Evolutionary conservation across 192 early-diverging fungal genomes (phyloP), one percentile per base, ranked within the genome.

Genomic region (Funneliformis geosporum): DNA sequence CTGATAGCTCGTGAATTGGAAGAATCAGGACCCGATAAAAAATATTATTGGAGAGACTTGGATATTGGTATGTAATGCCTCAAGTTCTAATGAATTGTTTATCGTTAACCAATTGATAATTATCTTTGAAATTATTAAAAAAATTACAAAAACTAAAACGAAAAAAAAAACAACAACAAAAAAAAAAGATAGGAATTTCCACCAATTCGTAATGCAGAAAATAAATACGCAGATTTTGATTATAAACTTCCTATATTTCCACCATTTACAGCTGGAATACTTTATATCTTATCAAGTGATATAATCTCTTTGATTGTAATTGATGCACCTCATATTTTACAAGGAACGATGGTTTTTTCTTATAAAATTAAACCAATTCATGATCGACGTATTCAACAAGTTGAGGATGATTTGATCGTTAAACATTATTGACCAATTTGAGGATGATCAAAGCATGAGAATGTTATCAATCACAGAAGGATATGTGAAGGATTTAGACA

Each of bases 401-500:
- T 85, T 80, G 89, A 90, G 67, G 83, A 90, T 60, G 89, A 90
- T 64, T 87, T 90, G 89, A 88, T 90, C 79, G 89, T 86, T 12
- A 90, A 90, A 60, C 89, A 88, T 74, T 68, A 84, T 83, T 64
- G 87, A 88, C 46, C 46, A 71, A 38, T 88, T 83, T 66, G 70
- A 67, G 5, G 79, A 79, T 40, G 76, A 79, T 27, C 85, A 85
- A 44, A 85, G 84, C 5, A 90, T 42, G 83, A 84, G 28, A 90
- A 90, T 75, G 55, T 90, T 12, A 44, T 76, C 2, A 84, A 85
- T 62, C 73, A 79, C 28, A 80, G 84, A 4, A 78, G 84, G 5
- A 71, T 86, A 38, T 90, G 89, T 65, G 72, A 84, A n/a, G 89
- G 89, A 47, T 90, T 90, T 80, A 82, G 79, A 38, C 82, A 85